Conservation (phyloP, 2,329 filamentous ascomycete genomes). For the Rhytidhysteron rufulum region DNA sequence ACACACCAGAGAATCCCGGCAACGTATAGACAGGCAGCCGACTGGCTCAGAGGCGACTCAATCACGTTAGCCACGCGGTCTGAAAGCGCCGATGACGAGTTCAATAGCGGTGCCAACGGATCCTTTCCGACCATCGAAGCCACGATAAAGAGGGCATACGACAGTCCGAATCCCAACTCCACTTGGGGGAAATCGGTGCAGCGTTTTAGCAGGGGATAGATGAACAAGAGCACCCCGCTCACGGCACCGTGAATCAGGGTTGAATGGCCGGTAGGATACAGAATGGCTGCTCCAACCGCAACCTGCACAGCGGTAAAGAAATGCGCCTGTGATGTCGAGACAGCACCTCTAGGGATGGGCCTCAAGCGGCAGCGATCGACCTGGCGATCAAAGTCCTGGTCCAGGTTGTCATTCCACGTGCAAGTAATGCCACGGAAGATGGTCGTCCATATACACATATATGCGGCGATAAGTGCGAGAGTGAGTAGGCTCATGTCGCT, state of each 20-base stretch:
- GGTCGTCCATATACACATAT: conserved; percentile 49
- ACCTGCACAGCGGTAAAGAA: conserved; percentile 38
- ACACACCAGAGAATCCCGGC: conserved; percentile 24
- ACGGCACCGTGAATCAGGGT: conserved; percentile 40
- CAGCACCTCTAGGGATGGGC: conserved; percentile 43
- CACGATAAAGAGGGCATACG: conserved; percentile 22
- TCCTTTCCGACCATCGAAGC: too few relatives aligned
- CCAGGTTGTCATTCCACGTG: conserved; percentile 55
- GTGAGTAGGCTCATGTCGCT: conserved; percentile 3
- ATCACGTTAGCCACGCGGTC: neutral
- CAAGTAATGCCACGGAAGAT: conserved; percentile 29
- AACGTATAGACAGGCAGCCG: conserved; percentile 6
- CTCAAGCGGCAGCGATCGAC: conserved; percentile 18
- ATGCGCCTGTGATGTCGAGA: conserved; percentile 42
- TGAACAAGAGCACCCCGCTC: conserved; percentile 41
- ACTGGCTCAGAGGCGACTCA: neutral
- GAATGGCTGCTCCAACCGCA: conserved; percentile 38
- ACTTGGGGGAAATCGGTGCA: conserved; percentile 52
- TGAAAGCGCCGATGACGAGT: too few relatives aligned
- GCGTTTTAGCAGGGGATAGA: conserved; percentile 52
- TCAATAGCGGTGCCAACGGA: too few relatives aligned
- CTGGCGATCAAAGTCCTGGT: conserved; percentile 51
- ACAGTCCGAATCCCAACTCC: conserved; percentile 50
- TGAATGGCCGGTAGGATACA: conserved; percentile 40
- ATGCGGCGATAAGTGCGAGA: conserved; percentile 7